Evolutionary conservation across 2,329 filamentous ascomycete species (phyloP).

Genomic region (Phialophora macrospora): DNA sequence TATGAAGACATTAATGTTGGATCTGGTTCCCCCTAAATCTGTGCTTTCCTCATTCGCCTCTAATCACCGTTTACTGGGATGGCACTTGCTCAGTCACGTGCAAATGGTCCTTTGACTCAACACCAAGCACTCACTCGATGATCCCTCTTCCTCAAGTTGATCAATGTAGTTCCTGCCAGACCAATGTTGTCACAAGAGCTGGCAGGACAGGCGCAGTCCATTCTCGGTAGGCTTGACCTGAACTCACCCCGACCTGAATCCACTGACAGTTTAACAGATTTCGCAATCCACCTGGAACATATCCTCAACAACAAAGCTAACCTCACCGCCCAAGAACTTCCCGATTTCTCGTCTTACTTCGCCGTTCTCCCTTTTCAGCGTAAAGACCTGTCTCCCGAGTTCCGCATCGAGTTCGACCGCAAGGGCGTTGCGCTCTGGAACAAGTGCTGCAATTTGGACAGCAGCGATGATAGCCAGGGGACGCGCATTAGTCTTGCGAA

Average conservation of each 20-base stretch:
- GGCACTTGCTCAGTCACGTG: not conserved
- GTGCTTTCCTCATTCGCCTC: not conserved
- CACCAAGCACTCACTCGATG: not conserved
- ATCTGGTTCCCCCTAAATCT: not conserved
- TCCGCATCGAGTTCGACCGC: slow-evolving; percentile 40
- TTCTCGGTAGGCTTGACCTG: slow-evolving; percentile 26
- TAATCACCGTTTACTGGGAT: not conserved
- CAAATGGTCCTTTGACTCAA: not conserved
- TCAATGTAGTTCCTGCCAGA: not conserved
- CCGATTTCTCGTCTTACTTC: slow-evolving; percentile 32
- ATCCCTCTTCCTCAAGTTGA: not conserved
- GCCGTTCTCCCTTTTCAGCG: slow-evolving; percentile 31
- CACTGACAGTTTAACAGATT: slow-evolving; percentile 36
- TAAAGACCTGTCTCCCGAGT: slow-evolving; percentile 26
- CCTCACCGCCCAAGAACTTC: slow-evolving; percentile 16
- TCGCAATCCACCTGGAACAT: slow-evolving; percentile 37
- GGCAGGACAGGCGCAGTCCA: slow-evolving; percentile 25
- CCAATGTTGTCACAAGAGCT: slow-evolving; percentile 24
- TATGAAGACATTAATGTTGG: not conserved
- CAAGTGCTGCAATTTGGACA: slow-evolving; percentile 37
- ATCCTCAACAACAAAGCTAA: slow-evolving; percentile 17
- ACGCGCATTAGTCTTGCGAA: slow-evolving; percentile 15
- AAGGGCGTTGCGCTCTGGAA: slow-evolving; percentile 49
- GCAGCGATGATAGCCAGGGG: slow-evolving; percentile 5
- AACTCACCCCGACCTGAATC: not conserved